phyloP scores from a whole-genome alignment of 306 rosid genomes.

The Vicia faba region DNA sequence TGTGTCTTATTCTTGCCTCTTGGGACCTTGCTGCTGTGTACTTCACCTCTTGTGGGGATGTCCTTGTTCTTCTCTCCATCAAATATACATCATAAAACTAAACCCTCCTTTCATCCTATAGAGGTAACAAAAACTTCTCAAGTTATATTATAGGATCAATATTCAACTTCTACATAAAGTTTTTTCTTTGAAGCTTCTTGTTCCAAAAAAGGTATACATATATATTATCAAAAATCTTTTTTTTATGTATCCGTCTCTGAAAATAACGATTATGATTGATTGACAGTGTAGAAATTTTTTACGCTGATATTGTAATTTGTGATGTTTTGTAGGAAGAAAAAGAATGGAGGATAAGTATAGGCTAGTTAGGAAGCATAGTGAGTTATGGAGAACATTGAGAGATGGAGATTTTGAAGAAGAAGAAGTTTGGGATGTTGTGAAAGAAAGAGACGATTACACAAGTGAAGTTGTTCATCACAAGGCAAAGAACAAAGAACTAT shows the following conservation, averaged over 20 bases:
- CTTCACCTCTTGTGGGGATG: conserved; percentile 35
- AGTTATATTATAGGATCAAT: conserved; percentile 25
- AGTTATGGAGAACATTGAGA: conserved; percentile 76
- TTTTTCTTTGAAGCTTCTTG: conserved; percentile 39
- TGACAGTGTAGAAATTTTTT: neutral
- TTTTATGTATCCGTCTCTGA: conserved; percentile 15
- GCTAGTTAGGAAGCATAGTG: conserved; percentile 59
- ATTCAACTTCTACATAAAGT: conserved; percentile 44
- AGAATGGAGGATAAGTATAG: conserved; percentile 58
- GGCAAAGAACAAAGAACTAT: conserved; percentile 28
- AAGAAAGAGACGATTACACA: conserved; percentile 43
- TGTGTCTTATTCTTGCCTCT: conserved; percentile 45
- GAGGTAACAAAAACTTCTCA: conserved; percentile 38
- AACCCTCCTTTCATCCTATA: conserved; percentile 28
- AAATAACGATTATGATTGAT: neutral
- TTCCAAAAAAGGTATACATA: conserved; percentile 50
- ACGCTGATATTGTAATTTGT: neutral
- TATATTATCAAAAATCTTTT: conserved; percentile 22
- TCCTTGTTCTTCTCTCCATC: conserved; percentile 34
- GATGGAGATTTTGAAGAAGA: conserved; percentile 89
- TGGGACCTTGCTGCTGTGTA: conserved; percentile 29
- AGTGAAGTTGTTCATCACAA: conserved; percentile 19
- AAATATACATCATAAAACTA: conserved; percentile 24
- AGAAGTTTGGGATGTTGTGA: conserved; percentile 72
- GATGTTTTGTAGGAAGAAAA: conserved; percentile 42